These are phyloP conservation scores for Pistacia integerrima DNA, from an alignment of 345 rosid species.

Conservation along the genomic window DNA sequence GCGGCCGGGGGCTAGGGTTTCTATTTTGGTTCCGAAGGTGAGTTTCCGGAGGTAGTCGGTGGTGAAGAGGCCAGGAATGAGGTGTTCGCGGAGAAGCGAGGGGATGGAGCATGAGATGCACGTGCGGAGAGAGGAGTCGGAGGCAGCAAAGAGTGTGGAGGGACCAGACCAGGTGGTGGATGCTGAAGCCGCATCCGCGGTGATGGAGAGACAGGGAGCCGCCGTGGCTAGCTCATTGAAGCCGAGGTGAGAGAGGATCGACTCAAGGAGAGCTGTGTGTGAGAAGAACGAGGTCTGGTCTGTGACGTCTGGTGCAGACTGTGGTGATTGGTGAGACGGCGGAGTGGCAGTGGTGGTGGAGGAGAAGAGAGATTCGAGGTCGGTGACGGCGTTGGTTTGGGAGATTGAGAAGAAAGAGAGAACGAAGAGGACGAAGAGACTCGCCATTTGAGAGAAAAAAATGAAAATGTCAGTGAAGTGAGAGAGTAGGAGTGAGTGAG, in stretches of 20 bases:
- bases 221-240: constrained; percentile 59
- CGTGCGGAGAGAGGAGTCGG: constrained; percentile 52
- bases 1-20: constrained; percentile 58
- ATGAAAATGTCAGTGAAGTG: not conserved
- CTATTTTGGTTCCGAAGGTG: constrained; percentile 58
- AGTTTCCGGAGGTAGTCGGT: constrained; percentile 56
- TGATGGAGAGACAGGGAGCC: constrained; percentile 47
- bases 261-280: constrained; percentile 37
- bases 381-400: constrained; percentile 3
- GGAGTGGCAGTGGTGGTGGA: constrained; percentile 17
- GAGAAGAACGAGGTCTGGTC: constrained; percentile 33
- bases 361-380: not conserved
- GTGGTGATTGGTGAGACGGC: constrained; percentile 12
- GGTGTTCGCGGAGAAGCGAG: constrained; percentile 63
- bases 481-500: not conserved
- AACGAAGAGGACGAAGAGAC: constrained; percentile 8
- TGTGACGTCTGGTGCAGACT: constrained; percentile 13
- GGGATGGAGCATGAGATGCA: constrained; percentile 53
- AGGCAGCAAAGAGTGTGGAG: constrained; percentile 64
- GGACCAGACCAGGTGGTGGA: constrained; percentile 59
- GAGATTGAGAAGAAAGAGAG: constrained; percentile 19
- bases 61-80: constrained; percentile 65
- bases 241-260: constrained; percentile 68
- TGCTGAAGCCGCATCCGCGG: constrained; percentile 8
- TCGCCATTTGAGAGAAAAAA: constrained; percentile 31